phyloP scores from a whole-genome alignment of 129 eudicot genomes.

The Scalesia atractyloides region DNA sequence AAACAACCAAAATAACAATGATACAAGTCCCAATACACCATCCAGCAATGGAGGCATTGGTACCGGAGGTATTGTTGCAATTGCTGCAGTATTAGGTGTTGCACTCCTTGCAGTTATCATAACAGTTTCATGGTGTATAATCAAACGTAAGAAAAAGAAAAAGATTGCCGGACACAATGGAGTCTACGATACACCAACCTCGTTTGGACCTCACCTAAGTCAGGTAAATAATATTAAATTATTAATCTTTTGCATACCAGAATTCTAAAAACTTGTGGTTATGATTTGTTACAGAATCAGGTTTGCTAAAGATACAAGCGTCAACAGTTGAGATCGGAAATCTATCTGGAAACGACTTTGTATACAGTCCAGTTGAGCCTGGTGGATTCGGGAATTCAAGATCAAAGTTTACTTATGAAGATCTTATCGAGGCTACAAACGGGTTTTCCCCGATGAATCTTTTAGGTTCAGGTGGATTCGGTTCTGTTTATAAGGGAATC shows the following conservation, averaged over 20 bases:
- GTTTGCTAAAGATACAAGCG: constrained; percentile 44
- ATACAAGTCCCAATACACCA: constrained; percentile 39
- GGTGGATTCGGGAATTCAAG: constrained; percentile 59
- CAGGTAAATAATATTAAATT: constrained; percentile 46
- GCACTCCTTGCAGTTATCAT: constrained; percentile 44
- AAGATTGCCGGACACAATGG: constrained; percentile 31
- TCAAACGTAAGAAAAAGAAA: constrained; percentile 53
- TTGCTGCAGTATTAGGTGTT: constrained; percentile 46
- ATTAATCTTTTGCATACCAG: neutral
- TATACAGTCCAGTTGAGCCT: constrained; percentile 41
- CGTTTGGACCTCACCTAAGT: constrained; percentile 49
- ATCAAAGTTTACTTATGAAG: constrained; percentile 58
- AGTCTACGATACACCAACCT: constrained; percentile 41
- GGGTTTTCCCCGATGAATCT: constrained; percentile 70
- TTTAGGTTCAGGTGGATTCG: constrained; percentile 93
- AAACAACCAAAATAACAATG: constrained; percentile 31
- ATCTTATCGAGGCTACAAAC: constrained; percentile 59
- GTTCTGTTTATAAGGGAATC: constrained; percentile 73
- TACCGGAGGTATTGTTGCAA: constrained; percentile 43
- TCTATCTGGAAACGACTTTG: constrained; percentile 32
- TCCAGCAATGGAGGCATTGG: constrained; percentile 48
- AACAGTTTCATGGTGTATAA: constrained; percentile 36
- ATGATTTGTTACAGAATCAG: constrained; percentile 49
- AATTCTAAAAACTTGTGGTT: neutral
- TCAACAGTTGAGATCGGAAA: constrained; percentile 30